Conservation (phyloP, 306 rosid species). For the Quercus cerris region DNA sequence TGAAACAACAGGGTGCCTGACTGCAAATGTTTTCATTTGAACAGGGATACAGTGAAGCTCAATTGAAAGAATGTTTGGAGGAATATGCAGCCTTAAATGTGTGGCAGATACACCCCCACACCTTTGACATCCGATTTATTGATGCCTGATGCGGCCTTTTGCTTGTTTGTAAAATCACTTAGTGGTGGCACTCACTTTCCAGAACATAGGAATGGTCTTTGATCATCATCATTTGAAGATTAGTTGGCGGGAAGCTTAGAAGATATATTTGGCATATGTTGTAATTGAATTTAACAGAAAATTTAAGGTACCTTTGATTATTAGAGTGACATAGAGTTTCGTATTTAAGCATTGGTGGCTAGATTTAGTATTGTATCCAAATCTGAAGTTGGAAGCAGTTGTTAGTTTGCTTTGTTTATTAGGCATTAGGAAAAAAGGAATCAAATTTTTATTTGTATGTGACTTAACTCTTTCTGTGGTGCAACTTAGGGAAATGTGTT, state of each 20-base stretch:
- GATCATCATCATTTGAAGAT: neutral
- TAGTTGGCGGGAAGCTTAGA: slow-evolving; percentile 10
- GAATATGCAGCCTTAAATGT: slow-evolving; percentile 96
- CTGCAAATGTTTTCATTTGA: slow-evolving; percentile 13
- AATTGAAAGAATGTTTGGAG: slow-evolving; percentile 89
- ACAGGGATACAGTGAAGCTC: slow-evolving; percentile 99
- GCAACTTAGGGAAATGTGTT: neutral
- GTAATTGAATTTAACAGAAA: slow-evolving; percentile 18
- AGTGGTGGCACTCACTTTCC: slow-evolving; percentile 10
- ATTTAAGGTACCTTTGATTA: slow-evolving; percentile 10
- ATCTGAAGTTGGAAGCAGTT: neutral
- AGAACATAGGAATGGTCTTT: slow-evolving; percentile 6
- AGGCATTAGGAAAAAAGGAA: neutral
- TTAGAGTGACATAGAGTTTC: slow-evolving; percentile 10
- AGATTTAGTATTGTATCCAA: neutral
- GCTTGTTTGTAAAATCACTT: neutral
- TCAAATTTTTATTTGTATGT: neutral
- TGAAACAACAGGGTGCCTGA: slow-evolving; percentile 16
- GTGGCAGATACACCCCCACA: slow-evolving; percentile 95
- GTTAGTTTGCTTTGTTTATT: neutral
- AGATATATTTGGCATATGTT: slow-evolving; percentile 3
- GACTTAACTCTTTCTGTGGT: neutral
- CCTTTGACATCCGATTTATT: slow-evolving; percentile 88
- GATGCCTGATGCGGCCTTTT: slow-evolving; percentile 50
- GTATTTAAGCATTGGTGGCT: slow-evolving; percentile 2